Evolutionary conservation across 108 stramenopile genomes (phyloP).

Genomic region (Fistulifera solaris): DNA sequence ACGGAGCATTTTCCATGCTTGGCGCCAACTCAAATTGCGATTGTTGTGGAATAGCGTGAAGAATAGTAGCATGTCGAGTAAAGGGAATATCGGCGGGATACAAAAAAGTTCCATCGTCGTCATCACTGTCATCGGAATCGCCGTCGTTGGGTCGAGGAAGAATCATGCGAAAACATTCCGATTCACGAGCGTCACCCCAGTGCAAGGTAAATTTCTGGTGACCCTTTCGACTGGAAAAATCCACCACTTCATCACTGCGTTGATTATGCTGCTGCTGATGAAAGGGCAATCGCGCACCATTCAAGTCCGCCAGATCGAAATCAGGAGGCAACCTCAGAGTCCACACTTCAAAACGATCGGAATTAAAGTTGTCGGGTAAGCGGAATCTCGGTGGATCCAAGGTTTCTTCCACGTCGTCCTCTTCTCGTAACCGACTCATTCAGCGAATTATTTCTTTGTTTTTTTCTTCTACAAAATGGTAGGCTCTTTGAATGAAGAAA

Average conservation of each 20-base stretch:
- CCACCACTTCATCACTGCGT: too few relatives aligned
- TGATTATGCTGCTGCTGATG: not conserved
- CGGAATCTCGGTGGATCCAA: not conserved
- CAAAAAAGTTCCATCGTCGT: conserved; percentile 1
- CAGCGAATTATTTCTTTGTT: too few relatives aligned
- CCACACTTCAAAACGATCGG: conserved; percentile 46
- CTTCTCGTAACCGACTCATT: too few relatives aligned
- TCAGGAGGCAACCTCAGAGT: conserved; percentile 48
- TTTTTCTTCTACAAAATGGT: too few relatives aligned
- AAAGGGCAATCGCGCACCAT: conserved; percentile 14
- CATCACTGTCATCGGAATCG: not conserved
- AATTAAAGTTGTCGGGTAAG: not conserved
- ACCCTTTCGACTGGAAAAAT: too few relatives aligned
- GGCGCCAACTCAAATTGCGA: too few relatives aligned
- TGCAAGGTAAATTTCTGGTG: not conserved
- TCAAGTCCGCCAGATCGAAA: conserved; percentile 33
- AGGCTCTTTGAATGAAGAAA: too few relatives aligned
- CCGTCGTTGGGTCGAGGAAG: not conserved
- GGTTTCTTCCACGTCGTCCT: too few relatives aligned
- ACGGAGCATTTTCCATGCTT: too few relatives aligned
- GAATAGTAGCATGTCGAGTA: conserved; percentile 1
- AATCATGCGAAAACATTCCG: conserved; percentile 1
- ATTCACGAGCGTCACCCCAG: not conserved
- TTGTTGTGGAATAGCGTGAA: not conserved
- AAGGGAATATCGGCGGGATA: conserved; percentile 13